Percentiles rank a stretch among this genome's conserved stretches.
phyloP scores from a whole-genome alignment of 805 yeast genomes.

The Priceomyces haplophilus region DNA sequence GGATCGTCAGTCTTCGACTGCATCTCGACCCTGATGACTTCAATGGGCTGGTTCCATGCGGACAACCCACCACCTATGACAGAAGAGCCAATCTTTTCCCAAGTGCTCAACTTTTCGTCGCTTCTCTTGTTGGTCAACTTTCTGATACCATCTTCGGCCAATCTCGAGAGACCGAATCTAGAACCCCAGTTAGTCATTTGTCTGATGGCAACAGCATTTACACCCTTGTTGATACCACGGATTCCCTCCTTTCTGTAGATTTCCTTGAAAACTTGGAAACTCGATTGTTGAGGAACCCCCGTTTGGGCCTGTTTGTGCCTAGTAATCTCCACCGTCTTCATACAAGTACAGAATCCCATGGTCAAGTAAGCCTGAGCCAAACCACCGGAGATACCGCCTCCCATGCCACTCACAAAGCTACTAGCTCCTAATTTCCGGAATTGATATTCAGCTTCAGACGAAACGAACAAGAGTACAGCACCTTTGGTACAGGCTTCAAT shows the following conservation, averaged over 20 bases:
- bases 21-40: slow-evolving; percentile 97
- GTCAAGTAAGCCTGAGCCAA: slow-evolving; percentile 94
- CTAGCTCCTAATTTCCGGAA: slow-evolving; percentile 58
- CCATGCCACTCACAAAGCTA: slow-evolving; percentile 81
- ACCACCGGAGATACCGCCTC: slow-evolving; percentile 96
- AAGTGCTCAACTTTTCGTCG: slow-evolving; percentile 60
- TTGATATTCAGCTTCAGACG: slow-evolving; percentile 86
- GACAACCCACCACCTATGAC: slow-evolving; percentile 95
- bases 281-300: slow-evolving; percentile 65
- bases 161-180: slow-evolving; percentile 86
- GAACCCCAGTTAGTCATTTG: slow-evolving; percentile 99
- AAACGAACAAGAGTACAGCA: slow-evolving; percentile 88
- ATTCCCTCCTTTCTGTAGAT: slow-evolving; percentile 86
- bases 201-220: slow-evolving; percentile 97
- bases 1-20: slow-evolving; percentile 94
- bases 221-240: slow-evolving; percentile 94
- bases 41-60: slow-evolving; percentile 99
- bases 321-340: slow-evolving; percentile 98
- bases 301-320: slow-evolving; percentile 67
- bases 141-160: slow-evolving; percentile 84
- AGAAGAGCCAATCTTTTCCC: slow-evolving; percentile 80
- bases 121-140: slow-evolving; percentile 54
- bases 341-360: slow-evolving; percentile 98
- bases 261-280: slow-evolving; percentile 82
- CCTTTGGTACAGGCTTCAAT: slow-evolving; percentile 99